Base-by-base conservation (phyloP, 129 eudicot species). In the Mikania micrantha region DNA sequence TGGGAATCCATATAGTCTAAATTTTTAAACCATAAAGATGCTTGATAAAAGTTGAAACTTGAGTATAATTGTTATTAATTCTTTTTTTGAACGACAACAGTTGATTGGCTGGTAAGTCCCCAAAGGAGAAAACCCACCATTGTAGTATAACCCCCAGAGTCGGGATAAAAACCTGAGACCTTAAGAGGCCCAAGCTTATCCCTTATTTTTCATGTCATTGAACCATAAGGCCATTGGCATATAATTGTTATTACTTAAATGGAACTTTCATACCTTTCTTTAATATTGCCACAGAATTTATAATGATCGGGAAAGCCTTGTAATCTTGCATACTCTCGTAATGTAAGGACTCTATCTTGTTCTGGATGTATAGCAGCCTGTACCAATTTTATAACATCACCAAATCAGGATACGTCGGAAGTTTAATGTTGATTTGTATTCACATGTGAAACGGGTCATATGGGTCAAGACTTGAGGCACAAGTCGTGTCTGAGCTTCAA, bases 291-390 rank as follows among this genome's bases (percentile, higher is more conserved):
- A 75, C 87, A 85, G 65, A 92, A 88, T 59, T 85, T 81, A 60
- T 88, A 92, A 71, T 54, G 74, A 78, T 92, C 98, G 21, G 95
- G 96, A 71, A 92, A 92, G 25, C 98, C 98, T 41, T 92, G 98
- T 78, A 92, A 72, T 69, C 98, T 76, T 47, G 98, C 96, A 61
- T 64, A 92, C 58, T 92, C 98, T n/a, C 98, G 84, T 53, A 92
- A 28, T 4, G 98, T 92, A 36, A 92, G 83, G 34, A 84, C 82
- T 64, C 98, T 57, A 58, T 92, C 96, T 73, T 92, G 98, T 78
- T 92, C 98, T 10, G 98, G 98, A 74, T 92, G 98, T 67, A 92
- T 41, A 4, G 83, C 74, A 2, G 82, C 79, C 95, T 88, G 72
- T 58, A 78, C 34, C 53, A 50, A 2, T 77, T 15, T 22, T 52